Evolutionary conservation across 2,329 filamentous ascomycete species (phyloP).

Genomic region (Aschersonia sp.): DNA sequence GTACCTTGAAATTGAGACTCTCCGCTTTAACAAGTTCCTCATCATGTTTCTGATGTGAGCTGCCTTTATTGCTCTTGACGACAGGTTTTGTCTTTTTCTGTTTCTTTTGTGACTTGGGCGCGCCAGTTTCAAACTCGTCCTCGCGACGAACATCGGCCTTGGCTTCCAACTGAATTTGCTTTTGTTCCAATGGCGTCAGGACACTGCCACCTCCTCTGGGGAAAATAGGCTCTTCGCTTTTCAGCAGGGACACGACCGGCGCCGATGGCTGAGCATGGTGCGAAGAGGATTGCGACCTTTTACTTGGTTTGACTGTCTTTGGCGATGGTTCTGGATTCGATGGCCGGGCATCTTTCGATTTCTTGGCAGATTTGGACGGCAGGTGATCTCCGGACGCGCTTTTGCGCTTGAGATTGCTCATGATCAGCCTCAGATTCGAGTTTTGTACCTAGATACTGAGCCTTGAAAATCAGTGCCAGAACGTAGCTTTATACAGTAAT

Average conservation of each 20-base stretch:
- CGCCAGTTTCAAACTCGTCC: slow-evolving; percentile 45
- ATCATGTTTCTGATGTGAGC: slow-evolving; percentile 27
- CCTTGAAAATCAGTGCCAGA: too few species aligned
- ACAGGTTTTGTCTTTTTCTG: slow-evolving; percentile 42
- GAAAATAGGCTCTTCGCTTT: slow-evolving; percentile 79
- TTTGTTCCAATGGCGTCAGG: slow-evolving; percentile 85
- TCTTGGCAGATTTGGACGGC: slow-evolving; percentile 32
- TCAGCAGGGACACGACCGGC: slow-evolving; percentile 31
- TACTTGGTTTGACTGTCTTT: slow-evolving; percentile 10
- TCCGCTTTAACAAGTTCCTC: slow-evolving; percentile 59
- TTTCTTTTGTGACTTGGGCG: slow-evolving; percentile 27
- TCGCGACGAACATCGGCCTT: slow-evolving; percentile 87
- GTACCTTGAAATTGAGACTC: slow-evolving; percentile 77
- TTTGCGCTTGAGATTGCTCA: slow-evolving; percentile 45
- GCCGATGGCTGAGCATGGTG: slow-evolving; percentile 13
- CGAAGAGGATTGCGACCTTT: slow-evolving; percentile 16
- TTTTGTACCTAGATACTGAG: neutral
- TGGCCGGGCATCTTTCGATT: slow-evolving; percentile 28
- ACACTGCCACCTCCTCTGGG: slow-evolving; percentile 85
- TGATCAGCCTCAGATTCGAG: slow-evolving; percentile 15
- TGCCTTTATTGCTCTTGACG: slow-evolving; percentile 38
- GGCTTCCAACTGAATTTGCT: slow-evolving; percentile 89
- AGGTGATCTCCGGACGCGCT: slow-evolving; percentile 37
- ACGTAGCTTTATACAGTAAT: too few species aligned
- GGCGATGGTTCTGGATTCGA: slow-evolving; percentile 25